Conservation (phyloP, 2,329 filamentous ascomycete species). For the Scleromitrula shiraiana region DNA sequence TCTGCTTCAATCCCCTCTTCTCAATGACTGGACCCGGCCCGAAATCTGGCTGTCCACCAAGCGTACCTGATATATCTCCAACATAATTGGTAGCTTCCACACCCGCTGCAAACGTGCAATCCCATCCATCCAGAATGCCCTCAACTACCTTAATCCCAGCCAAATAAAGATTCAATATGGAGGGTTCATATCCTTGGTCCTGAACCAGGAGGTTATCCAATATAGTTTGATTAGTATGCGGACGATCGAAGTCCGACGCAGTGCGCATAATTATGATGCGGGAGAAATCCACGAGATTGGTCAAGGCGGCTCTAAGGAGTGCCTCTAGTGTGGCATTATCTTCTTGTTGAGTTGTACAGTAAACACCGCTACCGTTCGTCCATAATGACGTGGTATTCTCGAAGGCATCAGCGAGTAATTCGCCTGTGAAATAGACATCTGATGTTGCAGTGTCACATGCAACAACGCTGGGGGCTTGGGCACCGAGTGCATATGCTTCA, state of each 20-base stretch:
- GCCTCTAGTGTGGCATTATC: constrained; percentile 61
- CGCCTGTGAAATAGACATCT: constrained; percentile 64
- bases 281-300: constrained; percentile 52
- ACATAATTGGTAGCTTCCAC: constrained; percentile 55
- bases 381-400: constrained; percentile 52
- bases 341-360: constrained; percentile 64
- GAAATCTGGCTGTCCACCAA: constrained; percentile 40
- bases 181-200: constrained; percentile 45
- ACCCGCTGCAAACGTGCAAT: constrained; percentile 47
- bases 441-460: constrained; percentile 60
- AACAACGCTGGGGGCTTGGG: constrained; percentile 27
- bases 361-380: constrained; percentile 58
- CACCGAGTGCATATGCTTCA: background rate
- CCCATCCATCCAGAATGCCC: constrained; percentile 52
- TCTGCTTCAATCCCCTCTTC: constrained; percentile 1
- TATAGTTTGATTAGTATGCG: constrained; percentile 46
- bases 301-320: constrained; percentile 48
- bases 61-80: constrained; percentile 61
- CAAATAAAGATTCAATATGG: constrained; percentile 55
- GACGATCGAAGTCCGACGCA: constrained; percentile 62
- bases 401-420: constrained; percentile 50
- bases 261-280: constrained; percentile 60
- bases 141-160: constrained; percentile 56
- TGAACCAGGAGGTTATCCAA: constrained; percentile 44
- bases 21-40: background rate